A percentile compares a stretch with the other conserved stretches of the same genome.
phyloP scores from a whole-genome alignment of 2,329 filamentous ascomycete genomes.

The Verticillium nubilum region DNA sequence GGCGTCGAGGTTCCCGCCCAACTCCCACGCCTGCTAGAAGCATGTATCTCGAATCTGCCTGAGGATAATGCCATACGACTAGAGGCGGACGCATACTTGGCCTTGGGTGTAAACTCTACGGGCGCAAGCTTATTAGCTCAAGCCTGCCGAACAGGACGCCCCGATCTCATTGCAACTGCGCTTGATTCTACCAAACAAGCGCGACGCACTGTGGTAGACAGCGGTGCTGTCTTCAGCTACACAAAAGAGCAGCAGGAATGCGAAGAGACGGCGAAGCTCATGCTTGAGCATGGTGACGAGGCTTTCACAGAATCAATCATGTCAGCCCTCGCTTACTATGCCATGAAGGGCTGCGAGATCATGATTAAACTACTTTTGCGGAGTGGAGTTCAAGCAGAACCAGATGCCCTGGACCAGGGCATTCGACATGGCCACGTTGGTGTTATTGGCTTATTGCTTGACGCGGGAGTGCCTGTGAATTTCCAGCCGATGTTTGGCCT shows the following conservation, averaged over 20 bases:
- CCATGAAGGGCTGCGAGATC: background rate
- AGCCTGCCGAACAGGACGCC: background rate
- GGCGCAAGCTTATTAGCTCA: background rate
- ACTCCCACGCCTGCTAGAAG: background rate
- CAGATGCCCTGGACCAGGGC: background rate
- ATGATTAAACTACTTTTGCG: background rate
- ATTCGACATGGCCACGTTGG: background rate
- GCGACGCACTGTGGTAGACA: background rate
- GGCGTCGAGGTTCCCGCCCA: too few species aligned
- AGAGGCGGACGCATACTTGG: background rate
- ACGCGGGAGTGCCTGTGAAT: background rate
- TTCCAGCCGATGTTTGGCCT: background rate
- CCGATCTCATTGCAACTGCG: background rate
- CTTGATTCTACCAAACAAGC: background rate
- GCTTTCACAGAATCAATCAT: background rate
- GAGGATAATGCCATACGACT: background rate
- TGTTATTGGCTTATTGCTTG: background rate
- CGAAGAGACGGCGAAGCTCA: background rate
- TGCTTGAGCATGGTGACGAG: background rate
- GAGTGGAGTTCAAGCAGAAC: background rate
- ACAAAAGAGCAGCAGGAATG: background rate
- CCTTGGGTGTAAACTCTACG: background rate
- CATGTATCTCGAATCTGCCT: background rate
- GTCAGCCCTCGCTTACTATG: background rate
- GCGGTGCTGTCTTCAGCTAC: background rate